Conservation (phyloP, 75 land plant species). For the Pseudotsuga menziesii region DNA sequence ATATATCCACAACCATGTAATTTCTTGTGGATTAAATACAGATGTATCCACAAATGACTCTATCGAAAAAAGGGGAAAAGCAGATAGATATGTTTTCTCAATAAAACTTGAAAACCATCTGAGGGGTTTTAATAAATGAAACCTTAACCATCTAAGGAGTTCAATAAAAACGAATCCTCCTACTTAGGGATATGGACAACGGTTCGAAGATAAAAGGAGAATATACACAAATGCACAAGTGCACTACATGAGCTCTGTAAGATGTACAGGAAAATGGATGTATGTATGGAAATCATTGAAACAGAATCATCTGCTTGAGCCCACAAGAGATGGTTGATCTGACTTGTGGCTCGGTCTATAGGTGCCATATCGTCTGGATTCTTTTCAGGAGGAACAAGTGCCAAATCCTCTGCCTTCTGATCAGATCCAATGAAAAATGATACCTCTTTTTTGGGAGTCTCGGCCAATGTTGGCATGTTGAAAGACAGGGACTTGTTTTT, state of each 20-base stretch:
- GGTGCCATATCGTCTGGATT: background rate
- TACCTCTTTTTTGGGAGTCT: background rate
- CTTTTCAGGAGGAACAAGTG: background rate
- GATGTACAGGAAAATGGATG: background rate
- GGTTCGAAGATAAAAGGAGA: background rate
- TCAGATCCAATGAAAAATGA: background rate
- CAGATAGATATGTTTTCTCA: no score
- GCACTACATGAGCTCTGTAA: background rate
- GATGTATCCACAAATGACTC: background rate
- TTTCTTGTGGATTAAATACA: background rate
- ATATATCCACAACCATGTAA: background rate
- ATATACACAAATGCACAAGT: background rate
- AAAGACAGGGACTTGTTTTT: conserved; percentile 32
- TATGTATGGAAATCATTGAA: background rate
- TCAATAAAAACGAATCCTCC: conserved; percentile 2
- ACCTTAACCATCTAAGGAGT: background rate
- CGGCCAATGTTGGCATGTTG: conserved; percentile 1
- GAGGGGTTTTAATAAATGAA: background rate
- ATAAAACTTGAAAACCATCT: background rate
- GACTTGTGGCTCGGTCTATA: background rate
- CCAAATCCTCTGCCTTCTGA: background rate
- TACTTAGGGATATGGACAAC: background rate
- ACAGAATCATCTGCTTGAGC: background rate
- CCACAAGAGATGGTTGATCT: background rate
- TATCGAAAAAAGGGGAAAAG: background rate